Percentiles rank a stretch among this genome's conserved stretches.
Evolutionary conservation across 2,329 filamentous ascomycete species (phyloP).

Genomic region (Canariomyces notabilis): DNA sequence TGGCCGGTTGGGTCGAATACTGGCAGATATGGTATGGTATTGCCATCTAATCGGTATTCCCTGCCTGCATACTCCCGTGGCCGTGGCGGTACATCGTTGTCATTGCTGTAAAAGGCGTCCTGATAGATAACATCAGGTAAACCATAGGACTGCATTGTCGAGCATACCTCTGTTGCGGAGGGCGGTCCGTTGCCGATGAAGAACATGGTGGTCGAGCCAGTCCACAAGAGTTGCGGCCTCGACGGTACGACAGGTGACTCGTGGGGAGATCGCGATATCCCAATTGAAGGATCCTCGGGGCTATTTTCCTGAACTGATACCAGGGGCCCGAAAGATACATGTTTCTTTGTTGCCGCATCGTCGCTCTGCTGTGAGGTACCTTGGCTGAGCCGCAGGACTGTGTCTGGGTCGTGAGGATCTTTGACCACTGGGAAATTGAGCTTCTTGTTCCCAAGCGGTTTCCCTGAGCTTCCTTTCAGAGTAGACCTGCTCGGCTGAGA

Average conservation of each 20-base stretch:
- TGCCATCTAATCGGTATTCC: slow-evolving; percentile 74
- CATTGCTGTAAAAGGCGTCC: slow-evolving; percentile 78
- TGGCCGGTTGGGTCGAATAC: slow-evolving; percentile 64
- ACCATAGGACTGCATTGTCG: slow-evolving; percentile 52
- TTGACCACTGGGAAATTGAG: slow-evolving; percentile 73
- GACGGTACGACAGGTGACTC: not conserved
- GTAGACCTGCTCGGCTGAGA: slow-evolving; percentile 24
- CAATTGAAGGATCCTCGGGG: not conserved
- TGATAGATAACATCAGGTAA: slow-evolving; percentile 72
- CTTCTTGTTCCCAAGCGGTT: slow-evolving; percentile 32
- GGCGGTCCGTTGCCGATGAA: slow-evolving; percentile 32
- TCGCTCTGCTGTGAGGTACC: slow-evolving; percentile 49
- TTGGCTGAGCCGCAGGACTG: slow-evolving; percentile 59
- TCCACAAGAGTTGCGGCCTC: slow-evolving; percentile 16
- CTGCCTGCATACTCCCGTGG: slow-evolving; percentile 79
- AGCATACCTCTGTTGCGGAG: slow-evolving; percentile 40
- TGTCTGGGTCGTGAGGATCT: slow-evolving; percentile 62
- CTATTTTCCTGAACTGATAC: slow-evolving; percentile 12
- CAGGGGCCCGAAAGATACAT: slow-evolving; percentile 32
- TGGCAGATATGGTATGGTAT: slow-evolving; percentile 72
- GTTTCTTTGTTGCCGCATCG: slow-evolving; percentile 30
- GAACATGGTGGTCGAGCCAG: slow-evolving; percentile 28
- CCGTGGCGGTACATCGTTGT: slow-evolving; percentile 74
- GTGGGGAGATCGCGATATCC: not conserved
- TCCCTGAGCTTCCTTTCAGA: slow-evolving; percentile 30